These are phyloP conservation scores for Ilex aquifolium DNA, from an alignment of 257 asterid species.

Conservation along the genomic window DNA sequence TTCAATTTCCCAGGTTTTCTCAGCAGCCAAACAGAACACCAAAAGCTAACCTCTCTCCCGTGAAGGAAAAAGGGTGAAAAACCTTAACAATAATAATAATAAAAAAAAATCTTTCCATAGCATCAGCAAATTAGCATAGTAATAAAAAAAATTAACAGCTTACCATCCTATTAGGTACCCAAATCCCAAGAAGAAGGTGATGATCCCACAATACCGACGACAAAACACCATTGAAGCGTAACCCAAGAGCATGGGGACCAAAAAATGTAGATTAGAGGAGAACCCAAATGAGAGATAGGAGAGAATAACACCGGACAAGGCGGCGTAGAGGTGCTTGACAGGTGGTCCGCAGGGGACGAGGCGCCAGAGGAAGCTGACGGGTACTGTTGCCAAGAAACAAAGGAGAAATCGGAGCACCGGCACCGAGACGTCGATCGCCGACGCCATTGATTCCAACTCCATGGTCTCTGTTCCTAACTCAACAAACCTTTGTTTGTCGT, in stretches of 20 bases:
- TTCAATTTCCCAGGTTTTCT: too few relatives aligned
- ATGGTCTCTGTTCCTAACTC: conserved; percentile 9
- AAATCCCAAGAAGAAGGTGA: conserved; percentile 67
- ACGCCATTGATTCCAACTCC: conserved; percentile 83
- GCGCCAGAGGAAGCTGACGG: conserved; percentile 79
- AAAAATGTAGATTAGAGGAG: conserved; percentile 84
- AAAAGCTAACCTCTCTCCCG: too few relatives aligned
- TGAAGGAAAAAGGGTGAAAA: too few relatives aligned
- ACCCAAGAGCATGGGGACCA: conserved; percentile 81
- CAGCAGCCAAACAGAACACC: too few relatives aligned
- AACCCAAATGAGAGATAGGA: conserved; percentile 83
- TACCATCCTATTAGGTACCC: conserved; percentile 99
- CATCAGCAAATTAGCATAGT: too few relatives aligned
- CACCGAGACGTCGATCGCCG: conserved; percentile 85
- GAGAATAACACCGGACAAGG: conserved; percentile 61
- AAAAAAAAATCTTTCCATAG: too few relatives aligned
- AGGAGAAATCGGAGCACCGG: conserved; percentile 82
- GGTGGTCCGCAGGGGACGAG: conserved; percentile 72
- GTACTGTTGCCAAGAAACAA: conserved; percentile 84
- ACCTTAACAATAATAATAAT: too few relatives aligned
- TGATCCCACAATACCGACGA: conserved; percentile 64
- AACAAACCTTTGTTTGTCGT: too few relatives aligned
- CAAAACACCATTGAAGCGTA: conserved; percentile 71
- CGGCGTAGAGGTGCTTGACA: conserved; percentile 77
- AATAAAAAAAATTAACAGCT: conserved; percentile 1